A percentile compares a stretch with the other conserved stretches of the same genome.
phyloP scores from a whole-genome alignment of 108 stramenopile species.

The Epithemia pelagica region DNA sequence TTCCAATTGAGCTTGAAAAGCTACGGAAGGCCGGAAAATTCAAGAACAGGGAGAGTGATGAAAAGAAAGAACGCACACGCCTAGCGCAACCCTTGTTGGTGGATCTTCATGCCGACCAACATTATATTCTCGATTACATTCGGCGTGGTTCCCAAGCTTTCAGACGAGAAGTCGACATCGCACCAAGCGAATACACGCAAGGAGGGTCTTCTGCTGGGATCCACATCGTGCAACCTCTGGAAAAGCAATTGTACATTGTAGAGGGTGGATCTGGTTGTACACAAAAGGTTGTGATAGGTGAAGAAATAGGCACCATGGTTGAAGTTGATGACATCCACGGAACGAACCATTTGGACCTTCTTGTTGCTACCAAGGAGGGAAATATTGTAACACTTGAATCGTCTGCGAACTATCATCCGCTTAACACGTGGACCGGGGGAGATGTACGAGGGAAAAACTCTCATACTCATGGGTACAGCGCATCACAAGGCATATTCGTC shows the following conservation, averaged over 20 bases:
- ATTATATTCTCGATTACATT: slow-evolving; percentile 43
- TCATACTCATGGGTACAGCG: slow-evolving; percentile 65
- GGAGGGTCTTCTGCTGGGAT: slow-evolving; percentile 59
- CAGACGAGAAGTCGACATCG: slow-evolving; percentile 13
- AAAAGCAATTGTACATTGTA: slow-evolving; percentile 48
- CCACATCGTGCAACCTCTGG: slow-evolving; percentile 70
- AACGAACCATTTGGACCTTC: slow-evolving; percentile 59
- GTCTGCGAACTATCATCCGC: slow-evolving; percentile 58
- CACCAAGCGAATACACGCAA: slow-evolving; percentile 27
- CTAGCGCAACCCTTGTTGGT: slow-evolving; percentile 56
- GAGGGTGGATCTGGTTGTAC: slow-evolving; percentile 71
- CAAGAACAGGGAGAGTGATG: neutral
- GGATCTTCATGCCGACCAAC: slow-evolving; percentile 65
- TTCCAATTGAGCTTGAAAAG: slow-evolving; percentile 47
- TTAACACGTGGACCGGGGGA: slow-evolving; percentile 77
- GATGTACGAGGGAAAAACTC: slow-evolving; percentile 55
- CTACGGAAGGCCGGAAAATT: slow-evolving; percentile 6
- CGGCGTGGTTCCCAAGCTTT: slow-evolving; percentile 20
- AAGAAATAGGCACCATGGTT: slow-evolving; percentile 58
- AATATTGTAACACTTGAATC: slow-evolving; percentile 71
- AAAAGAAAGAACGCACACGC: slow-evolving; percentile 12
- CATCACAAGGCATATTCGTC: slow-evolving; percentile 74
- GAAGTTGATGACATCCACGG: slow-evolving; percentile 85
- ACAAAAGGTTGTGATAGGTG: slow-evolving; percentile 62
- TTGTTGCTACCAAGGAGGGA: slow-evolving; percentile 61